phyloP scores from a whole-genome alignment of 2,329 filamentous ascomycete species.

The Aureobasidium namibiae region DNA sequence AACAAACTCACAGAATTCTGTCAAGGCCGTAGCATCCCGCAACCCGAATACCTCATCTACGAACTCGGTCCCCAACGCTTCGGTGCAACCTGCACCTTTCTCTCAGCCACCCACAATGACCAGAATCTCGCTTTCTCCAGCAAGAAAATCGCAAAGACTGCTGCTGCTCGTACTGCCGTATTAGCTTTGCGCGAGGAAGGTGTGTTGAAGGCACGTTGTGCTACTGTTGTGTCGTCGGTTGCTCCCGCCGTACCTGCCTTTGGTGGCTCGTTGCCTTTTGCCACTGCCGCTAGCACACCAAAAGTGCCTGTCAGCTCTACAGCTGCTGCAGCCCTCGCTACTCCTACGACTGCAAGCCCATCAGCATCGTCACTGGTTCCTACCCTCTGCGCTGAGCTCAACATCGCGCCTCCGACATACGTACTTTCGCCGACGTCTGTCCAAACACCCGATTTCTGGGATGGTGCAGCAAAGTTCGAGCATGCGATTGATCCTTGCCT shows the following conservation, averaged over 20 bases:
- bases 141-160: conserved; percentile 4
- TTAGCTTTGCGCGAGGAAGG: background rate
- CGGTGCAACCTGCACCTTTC: conserved; percentile 3
- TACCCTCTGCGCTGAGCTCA: background rate
- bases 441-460: background rate
- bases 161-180: conserved; percentile 7
- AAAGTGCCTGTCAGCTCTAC: background rate
- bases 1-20: conserved; percentile 5
- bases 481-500: background rate
- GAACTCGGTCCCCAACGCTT: conserved; percentile 6
- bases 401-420: background rate
- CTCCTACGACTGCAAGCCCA: background rate
- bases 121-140: background rate
- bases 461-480: background rate
- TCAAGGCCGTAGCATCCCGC: background rate
- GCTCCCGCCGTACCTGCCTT: conserved; percentile 1
- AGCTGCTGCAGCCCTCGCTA: background rate
- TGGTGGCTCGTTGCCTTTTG: background rate
- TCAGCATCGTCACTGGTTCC: background rate
- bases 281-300: background rate
- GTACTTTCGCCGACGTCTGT: background rate
- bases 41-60: conserved; percentile 1
- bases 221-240: background rate
- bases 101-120: background rate
- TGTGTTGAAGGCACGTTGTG: background rate